phyloP scores from a whole-genome alignment of 208 protist genomes.

The Wallacemonas sp. region DNA sequence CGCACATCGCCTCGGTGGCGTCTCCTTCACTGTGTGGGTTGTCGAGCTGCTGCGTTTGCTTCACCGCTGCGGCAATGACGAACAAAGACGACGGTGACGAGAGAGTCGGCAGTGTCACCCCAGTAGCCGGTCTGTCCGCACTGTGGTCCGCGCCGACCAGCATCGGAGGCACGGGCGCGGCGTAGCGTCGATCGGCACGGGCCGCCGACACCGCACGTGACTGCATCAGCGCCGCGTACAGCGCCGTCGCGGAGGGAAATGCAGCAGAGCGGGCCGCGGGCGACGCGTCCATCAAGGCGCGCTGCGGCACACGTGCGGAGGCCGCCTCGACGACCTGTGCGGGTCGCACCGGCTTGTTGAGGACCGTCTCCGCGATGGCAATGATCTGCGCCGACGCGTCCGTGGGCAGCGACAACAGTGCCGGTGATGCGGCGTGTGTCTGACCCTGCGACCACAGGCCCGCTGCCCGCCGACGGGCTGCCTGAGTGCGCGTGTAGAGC shows the following conservation, averaged over 20 bases:
- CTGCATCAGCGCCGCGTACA: background rate
- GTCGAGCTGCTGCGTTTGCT: too few species aligned
- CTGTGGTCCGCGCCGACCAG: too few species aligned
- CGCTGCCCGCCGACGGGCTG: background rate
- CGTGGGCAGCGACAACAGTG: too few species aligned
- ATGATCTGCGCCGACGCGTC: background rate
- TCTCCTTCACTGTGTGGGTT: too few species aligned
- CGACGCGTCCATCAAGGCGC: conserved; percentile 1
- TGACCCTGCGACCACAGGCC: background rate
- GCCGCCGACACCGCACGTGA: background rate
- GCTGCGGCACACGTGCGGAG: background rate
- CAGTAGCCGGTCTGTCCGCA: too few species aligned
- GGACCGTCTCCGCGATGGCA: background rate
- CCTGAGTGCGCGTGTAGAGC: background rate
- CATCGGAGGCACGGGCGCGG: background rate
- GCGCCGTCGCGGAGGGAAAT: too few species aligned
- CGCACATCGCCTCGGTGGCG: too few species aligned
- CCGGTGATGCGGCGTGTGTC: too few species aligned
- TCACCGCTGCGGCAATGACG: too few species aligned
- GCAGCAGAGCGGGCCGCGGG: too few species aligned
- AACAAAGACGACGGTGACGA: too few species aligned
- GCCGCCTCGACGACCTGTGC: background rate
- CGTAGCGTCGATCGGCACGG: background rate
- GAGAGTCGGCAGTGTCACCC: too few species aligned
- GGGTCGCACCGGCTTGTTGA: background rate